A percentile compares a stretch with the other conserved stretches of the same genome.
phyloP scores from a whole-genome alignment of 2,329 filamentous ascomycete genomes.

The Aspergillus uvarum region DNA sequence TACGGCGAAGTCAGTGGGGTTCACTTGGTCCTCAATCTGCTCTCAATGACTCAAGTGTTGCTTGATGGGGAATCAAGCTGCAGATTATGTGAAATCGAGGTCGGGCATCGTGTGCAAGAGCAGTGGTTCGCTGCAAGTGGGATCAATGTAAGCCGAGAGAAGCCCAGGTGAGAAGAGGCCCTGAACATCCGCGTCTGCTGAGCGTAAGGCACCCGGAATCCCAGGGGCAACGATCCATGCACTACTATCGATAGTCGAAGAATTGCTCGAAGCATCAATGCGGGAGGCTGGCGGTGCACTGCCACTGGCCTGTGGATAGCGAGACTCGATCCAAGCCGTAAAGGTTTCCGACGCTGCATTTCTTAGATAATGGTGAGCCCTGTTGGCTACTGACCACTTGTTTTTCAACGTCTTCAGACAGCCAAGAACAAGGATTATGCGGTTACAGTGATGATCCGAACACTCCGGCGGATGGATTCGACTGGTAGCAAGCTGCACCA shows the following conservation, averaged over 20 bases:
- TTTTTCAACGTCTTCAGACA: constrained; percentile 33
- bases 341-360: constrained; percentile 28
- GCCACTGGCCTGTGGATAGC: constrained; percentile 2
- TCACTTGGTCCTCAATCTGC: too few species aligned
- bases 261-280: neutral
- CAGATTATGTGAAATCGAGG: constrained; percentile 3
- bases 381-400: constrained; percentile 33
- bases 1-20: too few species aligned
- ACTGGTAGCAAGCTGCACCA: constrained; percentile 37
- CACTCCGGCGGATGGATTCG: constrained; percentile 37
- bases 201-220: neutral
- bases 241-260: neutral
- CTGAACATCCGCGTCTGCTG: constrained; percentile 21
- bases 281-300: neutral
- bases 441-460: constrained; percentile 40
- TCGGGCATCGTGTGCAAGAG: constrained; percentile 4
- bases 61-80: neutral
- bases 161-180: constrained; percentile 29
- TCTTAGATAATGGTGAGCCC: constrained; percentile 29
- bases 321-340: constrained; percentile 12
- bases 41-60: neutral
- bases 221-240: neutral
- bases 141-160: constrained; percentile 30
- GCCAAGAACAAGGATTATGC: constrained; percentile 37
- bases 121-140: constrained; percentile 24